Percentiles rank a stretch among this genome's conserved stretches.
phyloP scores from a whole-genome alignment of 345 rosid genomes.

The Linum tenue region DNA sequence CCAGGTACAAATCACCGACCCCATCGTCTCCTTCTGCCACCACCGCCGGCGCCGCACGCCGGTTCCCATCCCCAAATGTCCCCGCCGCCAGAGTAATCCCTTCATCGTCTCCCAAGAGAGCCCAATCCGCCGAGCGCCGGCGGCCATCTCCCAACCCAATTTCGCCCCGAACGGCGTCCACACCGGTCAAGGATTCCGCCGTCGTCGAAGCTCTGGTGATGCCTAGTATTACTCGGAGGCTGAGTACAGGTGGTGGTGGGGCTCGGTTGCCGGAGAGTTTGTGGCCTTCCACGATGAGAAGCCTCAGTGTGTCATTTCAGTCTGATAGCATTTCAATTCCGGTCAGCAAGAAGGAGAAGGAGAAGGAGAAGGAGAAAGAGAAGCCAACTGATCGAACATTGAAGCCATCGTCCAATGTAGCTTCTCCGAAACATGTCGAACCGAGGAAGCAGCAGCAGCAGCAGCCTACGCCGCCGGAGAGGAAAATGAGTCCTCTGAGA shows the following conservation, averaged over 20 bases:
- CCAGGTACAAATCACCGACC: constrained; percentile 67
- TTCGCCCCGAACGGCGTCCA: constrained; percentile 47
- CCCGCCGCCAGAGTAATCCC: constrained; percentile 26
- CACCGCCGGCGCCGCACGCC: constrained; percentile 43
- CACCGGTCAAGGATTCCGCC: constrained; percentile 62
- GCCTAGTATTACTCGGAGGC: constrained; percentile 35
- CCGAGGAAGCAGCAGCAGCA: constrained; percentile 24
- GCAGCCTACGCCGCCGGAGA: constrained; percentile 64
- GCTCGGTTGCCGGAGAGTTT: constrained; percentile 71
- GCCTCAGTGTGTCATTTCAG: constrained; percentile 92
- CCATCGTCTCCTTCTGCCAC: no score
- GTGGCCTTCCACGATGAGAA: constrained; percentile 99
- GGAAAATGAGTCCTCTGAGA: constrained; percentile 68
- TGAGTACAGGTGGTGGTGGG: constrained; percentile 37
- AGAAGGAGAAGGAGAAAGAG: constrained; percentile 40
- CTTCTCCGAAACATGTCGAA: constrained; percentile 49
- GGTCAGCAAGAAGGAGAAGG: constrained; percentile 75
- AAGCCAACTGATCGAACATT: constrained; percentile 54
- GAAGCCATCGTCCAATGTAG: constrained; percentile 77
- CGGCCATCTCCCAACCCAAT: constrained; percentile 67
- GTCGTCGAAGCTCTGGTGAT: constrained; percentile 26
- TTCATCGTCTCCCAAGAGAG: constrained; percentile 56
- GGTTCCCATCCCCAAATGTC: constrained; percentile 66
- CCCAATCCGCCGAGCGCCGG: constrained; percentile 55
- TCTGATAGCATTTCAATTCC: constrained; percentile 79